phyloP scores from a whole-genome alignment of 768 basidiomycete species.

The Lepiota venenata region DNA sequence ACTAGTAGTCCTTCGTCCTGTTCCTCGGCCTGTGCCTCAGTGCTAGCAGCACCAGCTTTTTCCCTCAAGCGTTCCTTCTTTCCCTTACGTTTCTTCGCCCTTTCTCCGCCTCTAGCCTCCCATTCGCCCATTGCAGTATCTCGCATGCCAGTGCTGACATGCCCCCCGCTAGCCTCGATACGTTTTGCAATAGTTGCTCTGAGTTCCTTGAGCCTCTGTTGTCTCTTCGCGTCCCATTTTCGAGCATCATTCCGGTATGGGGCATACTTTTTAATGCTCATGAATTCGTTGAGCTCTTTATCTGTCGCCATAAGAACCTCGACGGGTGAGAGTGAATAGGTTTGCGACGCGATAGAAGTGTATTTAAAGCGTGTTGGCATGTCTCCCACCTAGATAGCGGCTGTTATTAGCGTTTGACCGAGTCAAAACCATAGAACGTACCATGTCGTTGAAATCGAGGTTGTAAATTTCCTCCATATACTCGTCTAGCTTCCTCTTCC shows the following conservation, averaged over 20 bases:
- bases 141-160: slow-evolving; percentile 15
- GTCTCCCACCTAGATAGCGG: slow-evolving; percentile 65
- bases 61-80: slow-evolving; percentile 31
- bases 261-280: slow-evolving; percentile 87
- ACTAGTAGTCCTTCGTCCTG: slow-evolving; percentile 23
- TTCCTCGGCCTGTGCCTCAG: slow-evolving; percentile 50
- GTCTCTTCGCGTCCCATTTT: slow-evolving; percentile 63
- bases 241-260: slow-evolving; percentile 57
- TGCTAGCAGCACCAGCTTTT: slow-evolving; percentile 24
- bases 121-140: slow-evolving; percentile 17
- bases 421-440: slow-evolving; percentile 32
- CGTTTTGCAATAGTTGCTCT: slow-evolving; percentile 57
- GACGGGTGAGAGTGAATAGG: slow-evolving; percentile 69
- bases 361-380: slow-evolving; percentile 95
- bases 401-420: slow-evolving; percentile 4
- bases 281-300: slow-evolving; percentile 87
- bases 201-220: slow-evolving; percentile 68
- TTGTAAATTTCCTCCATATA: slow-evolving; percentile 91
- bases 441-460: slow-evolving; percentile 95
- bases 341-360: slow-evolving; percentile 56
- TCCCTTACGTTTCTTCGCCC: slow-evolving; percentile 33
- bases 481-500: slow-evolving; percentile 76
- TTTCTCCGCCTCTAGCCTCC: slow-evolving; percentile 17
- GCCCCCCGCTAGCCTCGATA: slow-evolving; percentile 12
- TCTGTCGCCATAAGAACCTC: slow-evolving; percentile 93